These are phyloP conservation scores for Suhomyces bribrorum DNA, from an alignment of 1,139 yeast genomes.

Conservation along the genomic window DNA sequence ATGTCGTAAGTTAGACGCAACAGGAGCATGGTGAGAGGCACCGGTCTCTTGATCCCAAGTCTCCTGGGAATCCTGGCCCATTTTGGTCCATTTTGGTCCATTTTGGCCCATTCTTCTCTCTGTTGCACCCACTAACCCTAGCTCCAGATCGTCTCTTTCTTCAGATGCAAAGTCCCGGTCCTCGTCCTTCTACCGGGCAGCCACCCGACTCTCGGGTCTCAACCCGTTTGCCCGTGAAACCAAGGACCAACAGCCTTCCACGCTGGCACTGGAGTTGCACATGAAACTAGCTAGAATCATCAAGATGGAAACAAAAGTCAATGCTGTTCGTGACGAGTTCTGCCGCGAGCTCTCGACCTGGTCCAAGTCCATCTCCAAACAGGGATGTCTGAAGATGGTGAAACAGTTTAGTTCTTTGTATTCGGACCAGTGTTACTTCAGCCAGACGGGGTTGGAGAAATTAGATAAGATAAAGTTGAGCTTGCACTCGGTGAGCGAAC, in stretches of 20 bases:
- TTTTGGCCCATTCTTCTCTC: too few relatives aligned
- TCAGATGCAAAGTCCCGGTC: too few relatives aligned
- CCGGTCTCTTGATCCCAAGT: too few relatives aligned
- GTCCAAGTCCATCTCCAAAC: slow-evolving; percentile 40
- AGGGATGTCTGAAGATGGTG: slow-evolving; percentile 40
- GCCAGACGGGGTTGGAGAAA: slow-evolving; percentile 35
- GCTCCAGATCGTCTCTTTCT: too few relatives aligned
- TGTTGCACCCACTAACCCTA: too few relatives aligned
- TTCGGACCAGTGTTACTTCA: slow-evolving; percentile 35
- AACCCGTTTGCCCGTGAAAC: slow-evolving; percentile 1
- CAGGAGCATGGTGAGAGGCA: neutral
- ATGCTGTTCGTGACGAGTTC: slow-evolving; percentile 36
- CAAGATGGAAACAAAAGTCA: slow-evolving; percentile 34
- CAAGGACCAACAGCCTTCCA: slow-evolving; percentile 3
- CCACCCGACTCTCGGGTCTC: slow-evolving; percentile 27
- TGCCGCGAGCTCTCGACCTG: slow-evolving; percentile 41
- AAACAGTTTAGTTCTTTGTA: slow-evolving; percentile 42
- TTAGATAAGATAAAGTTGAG: slow-evolving; percentile 44
- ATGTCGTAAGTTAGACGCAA: slow-evolving; percentile 1
- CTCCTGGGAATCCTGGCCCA: too few relatives aligned
- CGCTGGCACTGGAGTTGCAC: slow-evolving; percentile 21
- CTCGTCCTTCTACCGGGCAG: slow-evolving; percentile 32
- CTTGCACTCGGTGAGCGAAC: slow-evolving; percentile 46
- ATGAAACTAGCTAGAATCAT: slow-evolving; percentile 34
- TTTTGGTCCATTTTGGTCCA: too few relatives aligned